Evolutionary conservation across 805 yeast genomes (phyloP).

Genomic region (Candida tallmaniae): DNA sequence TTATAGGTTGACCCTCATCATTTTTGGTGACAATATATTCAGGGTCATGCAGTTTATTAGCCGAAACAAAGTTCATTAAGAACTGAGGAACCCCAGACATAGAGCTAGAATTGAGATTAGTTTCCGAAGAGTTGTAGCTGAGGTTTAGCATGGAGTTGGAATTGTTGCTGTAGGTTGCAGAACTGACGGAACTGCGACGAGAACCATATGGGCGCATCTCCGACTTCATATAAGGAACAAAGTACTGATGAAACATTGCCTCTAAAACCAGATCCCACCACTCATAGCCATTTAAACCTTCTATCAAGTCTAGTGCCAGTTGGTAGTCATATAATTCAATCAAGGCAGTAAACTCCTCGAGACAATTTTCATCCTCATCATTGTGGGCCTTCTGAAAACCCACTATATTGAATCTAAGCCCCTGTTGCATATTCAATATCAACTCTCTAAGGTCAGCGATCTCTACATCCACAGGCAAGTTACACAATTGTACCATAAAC

Average conservation of each 20-base stretch:
- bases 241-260: conserved; percentile 10
- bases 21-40: conserved; percentile 16
- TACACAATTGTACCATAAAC: not conserved
- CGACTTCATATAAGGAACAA: conserved; percentile 1
- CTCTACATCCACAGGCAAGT: conserved; percentile 6
- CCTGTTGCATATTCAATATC: conserved; percentile 3
- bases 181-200: not conserved
- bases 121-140: not conserved
- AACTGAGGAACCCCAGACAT: conserved; percentile 22
- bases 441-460: conserved; percentile 13
- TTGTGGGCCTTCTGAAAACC: conserved; percentile 2
- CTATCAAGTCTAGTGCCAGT: conserved; percentile 7
- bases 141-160: conserved; percentile 1
- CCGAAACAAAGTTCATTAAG: conserved; percentile 20
- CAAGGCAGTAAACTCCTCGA: not conserved
- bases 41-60: conserved; percentile 1
- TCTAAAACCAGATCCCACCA: conserved; percentile 18
- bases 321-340: conserved; percentile 5
- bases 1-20: conserved; percentile 24
- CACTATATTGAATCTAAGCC: conserved; percentile 4
- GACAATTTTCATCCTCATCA: conserved; percentile 1
- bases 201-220: not conserved
- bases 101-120: conserved; percentile 1
- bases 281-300: conserved; percentile 19
- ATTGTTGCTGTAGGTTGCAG: conserved; percentile 1